Evolutionary conservation across 495 filamentous ascomycete species (phyloP), one percentile per base, ranked within the genome.

Genomic region (Halenospora varia): DNA sequence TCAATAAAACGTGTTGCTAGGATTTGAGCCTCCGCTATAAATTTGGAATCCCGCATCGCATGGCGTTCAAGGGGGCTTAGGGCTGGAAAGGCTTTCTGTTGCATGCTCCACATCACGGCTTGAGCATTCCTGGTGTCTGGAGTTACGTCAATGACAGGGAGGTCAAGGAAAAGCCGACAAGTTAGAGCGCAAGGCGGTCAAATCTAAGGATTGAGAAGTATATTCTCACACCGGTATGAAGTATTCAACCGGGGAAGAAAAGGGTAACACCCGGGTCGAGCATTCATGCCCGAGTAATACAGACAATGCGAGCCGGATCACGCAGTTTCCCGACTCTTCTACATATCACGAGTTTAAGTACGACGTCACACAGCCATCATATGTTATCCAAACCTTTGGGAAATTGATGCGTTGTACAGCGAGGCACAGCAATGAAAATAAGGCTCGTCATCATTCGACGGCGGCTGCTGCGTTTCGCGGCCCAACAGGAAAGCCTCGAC

Each of bases 401-500:
- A 46, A 51, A 26, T 57, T 46, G 48, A 60, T 63, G 61, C 56
- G 62, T 61, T 65, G 62, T 65, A 55, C 56, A 62, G 48, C 47
- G 35, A 51, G 25, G 51, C 24, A 41, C 10, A 23, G 47, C 10
- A 13, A 10, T 8, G 42, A 46, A 46, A 57, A 45, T 62, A 42
- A 57, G 56, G 60, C 60, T 55, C 19, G 2, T 48, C 19, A 25
- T 63, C 19, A 59, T 57, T 57, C 41, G 52, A 56, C 25, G 22
- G 62, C 62, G 62, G 52, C 42, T 56, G 41, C 25, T 23, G 54
- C 62, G 56, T 60, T 40, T 60, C 52, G 18, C 15, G 18, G 51
- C 58, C 62, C 58, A 64, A 64, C 58, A 49, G 49, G 51, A 57
- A n/a, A 53, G 53, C 50, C 40, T 51, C 50, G 48, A 19, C 40